phyloP scores from a whole-genome alignment of 495 filamentous ascomycete genomes.

The Neurospora sp. region DNA sequence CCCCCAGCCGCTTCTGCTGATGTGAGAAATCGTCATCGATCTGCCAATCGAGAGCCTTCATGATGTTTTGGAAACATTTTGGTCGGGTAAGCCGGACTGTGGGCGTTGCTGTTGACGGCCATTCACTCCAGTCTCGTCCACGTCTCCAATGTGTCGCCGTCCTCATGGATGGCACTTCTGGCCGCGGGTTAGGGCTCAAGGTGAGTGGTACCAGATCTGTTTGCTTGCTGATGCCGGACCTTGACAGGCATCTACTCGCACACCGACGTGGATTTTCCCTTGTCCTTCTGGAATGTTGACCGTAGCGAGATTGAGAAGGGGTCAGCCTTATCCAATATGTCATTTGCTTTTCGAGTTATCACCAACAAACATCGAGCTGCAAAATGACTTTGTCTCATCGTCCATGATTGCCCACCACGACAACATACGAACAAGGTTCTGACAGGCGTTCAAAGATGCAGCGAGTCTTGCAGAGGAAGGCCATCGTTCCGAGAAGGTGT shows the following conservation, averaged over 20 bases:
- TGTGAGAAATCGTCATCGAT: neutral
- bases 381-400: neutral
- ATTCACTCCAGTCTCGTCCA: neutral
- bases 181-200: neutral
- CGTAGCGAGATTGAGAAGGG: neutral
- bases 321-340: neutral
- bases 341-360: neutral
- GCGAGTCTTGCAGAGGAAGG: neutral
- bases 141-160: neutral
- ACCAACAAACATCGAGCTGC: neutral
- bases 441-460: neutral
- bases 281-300: neutral
- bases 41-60: neutral
- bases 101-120: neutral
- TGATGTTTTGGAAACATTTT: neutral
- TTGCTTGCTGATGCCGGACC: neutral
- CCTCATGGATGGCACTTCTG: neutral
- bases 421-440: neutral
- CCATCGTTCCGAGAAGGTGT: neutral
- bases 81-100: neutral
- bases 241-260: neutral
- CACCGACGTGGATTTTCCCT: neutral
- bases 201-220: neutral
- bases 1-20: neutral
- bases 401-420: neutral